These are phyloP conservation scores for Botrytis pseudocinerea DNA, from an alignment of 2,329 filamentous ascomycete species.

Conservation along the genomic window DNA sequence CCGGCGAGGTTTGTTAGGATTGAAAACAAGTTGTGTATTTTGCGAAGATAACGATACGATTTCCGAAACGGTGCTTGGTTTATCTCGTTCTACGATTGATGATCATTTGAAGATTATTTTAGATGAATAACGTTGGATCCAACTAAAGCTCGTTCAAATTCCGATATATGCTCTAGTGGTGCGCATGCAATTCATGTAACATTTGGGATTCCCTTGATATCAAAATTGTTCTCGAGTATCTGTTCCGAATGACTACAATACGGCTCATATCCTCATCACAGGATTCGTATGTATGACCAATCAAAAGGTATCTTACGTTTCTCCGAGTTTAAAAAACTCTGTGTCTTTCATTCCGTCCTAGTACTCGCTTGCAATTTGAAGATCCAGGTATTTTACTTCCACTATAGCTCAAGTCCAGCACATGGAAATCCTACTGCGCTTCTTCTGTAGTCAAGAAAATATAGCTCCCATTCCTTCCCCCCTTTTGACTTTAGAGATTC, in stretches of 20 bases:
- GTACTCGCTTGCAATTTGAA: neutral
- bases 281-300: neutral
- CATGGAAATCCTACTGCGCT: neutral
- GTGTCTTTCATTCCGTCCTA: neutral
- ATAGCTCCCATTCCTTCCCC: neutral
- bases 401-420: neutral
- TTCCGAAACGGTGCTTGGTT: neutral
- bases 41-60: neutral
- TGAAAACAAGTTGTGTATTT: neutral
- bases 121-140: neutral
- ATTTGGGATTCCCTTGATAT: neutral
- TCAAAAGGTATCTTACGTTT: neutral
- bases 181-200: neutral
- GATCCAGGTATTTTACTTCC: neutral
- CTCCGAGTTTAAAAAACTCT: neutral
- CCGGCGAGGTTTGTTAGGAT: neutral
- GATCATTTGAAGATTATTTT: neutral
- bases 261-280: neutral
- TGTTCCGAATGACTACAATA: neutral
- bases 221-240: neutral
- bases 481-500: rapidly evolving
- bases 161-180: neutral
- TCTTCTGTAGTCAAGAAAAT: neutral
- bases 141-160: neutral
- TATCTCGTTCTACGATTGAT: neutral